Evolutionary conservation across 2,329 filamentous ascomycete genomes (phyloP).

Genomic region (Alternaria arbusti): DNA sequence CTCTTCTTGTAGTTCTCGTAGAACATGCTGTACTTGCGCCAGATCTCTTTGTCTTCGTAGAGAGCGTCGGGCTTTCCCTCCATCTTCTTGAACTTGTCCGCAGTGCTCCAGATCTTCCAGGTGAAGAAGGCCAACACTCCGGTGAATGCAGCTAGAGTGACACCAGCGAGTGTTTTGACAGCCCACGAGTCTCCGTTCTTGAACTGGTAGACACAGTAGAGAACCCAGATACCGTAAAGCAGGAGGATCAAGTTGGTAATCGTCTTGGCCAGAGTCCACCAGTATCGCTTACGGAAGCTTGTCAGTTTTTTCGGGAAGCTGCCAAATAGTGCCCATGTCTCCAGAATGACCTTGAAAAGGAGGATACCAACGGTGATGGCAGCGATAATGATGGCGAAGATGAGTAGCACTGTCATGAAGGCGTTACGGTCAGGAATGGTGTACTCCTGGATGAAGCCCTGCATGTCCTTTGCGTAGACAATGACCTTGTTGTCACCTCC

Average conservation of each 20-base stretch:
- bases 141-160: conserved; percentile 84
- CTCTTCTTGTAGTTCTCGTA: conserved; percentile 94
- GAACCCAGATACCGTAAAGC: conserved; percentile 91
- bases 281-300: conserved; percentile 94
- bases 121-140: conserved; percentile 81
- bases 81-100: conserved; percentile 72
- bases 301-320: conserved; percentile 80
- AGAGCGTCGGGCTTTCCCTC: conserved; percentile 77
- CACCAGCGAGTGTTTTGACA: conserved; percentile 79
- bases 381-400: conserved; percentile 87
- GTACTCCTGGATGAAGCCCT: conserved; percentile 82
- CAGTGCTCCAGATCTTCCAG: conserved; percentile 80
- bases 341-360: conserved; percentile 88
- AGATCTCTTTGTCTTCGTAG: conserved; percentile 87
- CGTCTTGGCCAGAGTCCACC: conserved; percentile 86
- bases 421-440: conserved; percentile 87
- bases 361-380: conserved; percentile 85
- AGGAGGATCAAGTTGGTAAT: conserved; percentile 90
- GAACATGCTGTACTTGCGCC: conserved; percentile 96
- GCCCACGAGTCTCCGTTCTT: conserved; percentile 93
- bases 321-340: conserved; percentile 88
- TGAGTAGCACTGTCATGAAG: conserved; percentile 91
- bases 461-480: conserved; percentile 73
- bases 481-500: conserved; percentile 54
- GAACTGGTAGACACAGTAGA: conserved; percentile 97